Percentiles rank a stretch among this genome's conserved stretches.
phyloP scores from a whole-genome alignment of 176 grass and related monocot species.

The Bromus sterilis region DNA sequence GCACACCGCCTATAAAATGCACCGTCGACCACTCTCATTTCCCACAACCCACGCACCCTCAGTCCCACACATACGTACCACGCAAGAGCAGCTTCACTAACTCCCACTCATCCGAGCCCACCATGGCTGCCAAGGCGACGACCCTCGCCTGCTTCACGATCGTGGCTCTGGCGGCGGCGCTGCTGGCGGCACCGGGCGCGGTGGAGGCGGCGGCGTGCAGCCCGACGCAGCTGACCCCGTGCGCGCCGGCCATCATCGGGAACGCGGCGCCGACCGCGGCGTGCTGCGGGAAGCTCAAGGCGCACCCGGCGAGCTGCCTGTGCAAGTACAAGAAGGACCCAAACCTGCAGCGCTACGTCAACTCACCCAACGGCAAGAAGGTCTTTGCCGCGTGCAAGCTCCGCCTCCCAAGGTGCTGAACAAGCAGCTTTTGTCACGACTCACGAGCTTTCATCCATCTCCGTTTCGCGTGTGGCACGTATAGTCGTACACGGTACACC shows the following conservation, averaged over 20 bases:
- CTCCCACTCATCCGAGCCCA: neutral
- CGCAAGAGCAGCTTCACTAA: neutral
- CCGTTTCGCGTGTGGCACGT: too few relatives aligned
- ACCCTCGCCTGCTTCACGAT: constrained; percentile 1
- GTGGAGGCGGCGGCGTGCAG: constrained; percentile 36
- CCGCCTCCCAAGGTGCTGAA: constrained; percentile 28
- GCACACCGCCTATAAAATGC: neutral
- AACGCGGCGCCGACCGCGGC: constrained; percentile 34
- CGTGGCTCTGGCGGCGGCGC: constrained; percentile 6
- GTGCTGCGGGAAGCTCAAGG: constrained; percentile 71
- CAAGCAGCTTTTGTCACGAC: too few relatives aligned
- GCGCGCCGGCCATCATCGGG: constrained; percentile 62
- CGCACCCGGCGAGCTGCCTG: constrained; percentile 69
- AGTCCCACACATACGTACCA: too few relatives aligned
- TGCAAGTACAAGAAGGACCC: constrained; percentile 82
- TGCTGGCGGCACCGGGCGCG: neutral
- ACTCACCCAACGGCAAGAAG: constrained; percentile 88
- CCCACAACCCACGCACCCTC: neutral
- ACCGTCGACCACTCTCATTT: neutral
- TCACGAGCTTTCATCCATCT: too few relatives aligned
- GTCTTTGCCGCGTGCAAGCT: constrained; percentile 49
- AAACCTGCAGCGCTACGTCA: constrained; percentile 60
- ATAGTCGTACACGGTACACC: too few relatives aligned
- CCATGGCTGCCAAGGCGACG: constrained; percentile 13
- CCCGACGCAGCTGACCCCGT: constrained; percentile 60